Conservation (phyloP, 306 rosid genomes). For the Luffa aegyptiaca region DNA sequence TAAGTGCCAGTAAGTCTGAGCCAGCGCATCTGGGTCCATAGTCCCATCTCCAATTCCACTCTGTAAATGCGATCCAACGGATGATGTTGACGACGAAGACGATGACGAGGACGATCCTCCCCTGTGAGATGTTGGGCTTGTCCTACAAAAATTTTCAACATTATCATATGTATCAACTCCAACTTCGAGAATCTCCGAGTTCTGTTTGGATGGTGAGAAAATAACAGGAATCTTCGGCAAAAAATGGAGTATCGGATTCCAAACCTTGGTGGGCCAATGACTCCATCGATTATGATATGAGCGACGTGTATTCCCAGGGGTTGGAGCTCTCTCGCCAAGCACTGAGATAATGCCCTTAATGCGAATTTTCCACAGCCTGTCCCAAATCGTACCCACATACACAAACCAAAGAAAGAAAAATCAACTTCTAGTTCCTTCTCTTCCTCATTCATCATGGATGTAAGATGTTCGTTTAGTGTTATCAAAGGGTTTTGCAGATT, state of each 20-base stretch:
- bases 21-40: constrained; percentile 81
- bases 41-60: constrained; percentile 19
- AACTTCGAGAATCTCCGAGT: not conserved
- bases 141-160: not conserved
- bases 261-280: constrained; percentile 65
- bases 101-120: constrained; percentile 1
- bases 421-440: not conserved
- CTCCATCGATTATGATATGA: constrained; percentile 79
- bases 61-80: constrained; percentile 25
- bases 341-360: constrained; percentile 74
- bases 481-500: not conserved
- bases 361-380: constrained; percentile 98
- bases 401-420: not conserved
- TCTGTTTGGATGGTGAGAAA: constrained; percentile 5
- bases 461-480: too few relatives aligned
- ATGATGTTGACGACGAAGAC: not conserved
- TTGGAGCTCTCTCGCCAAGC: constrained; percentile 83
- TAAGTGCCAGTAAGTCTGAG: constrained; percentile 88
- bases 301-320: constrained; percentile 85
- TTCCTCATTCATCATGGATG: not conserved
- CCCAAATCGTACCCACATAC: not conserved
- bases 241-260: not conserved
- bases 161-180: not conserved
- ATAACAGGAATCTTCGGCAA: not conserved
- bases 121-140: constrained; percentile 25